A percentile compares a stretch with the other conserved stretches of the same genome.
These are phyloP conservation scores for Liquidambar formosana DNA, from an alignment of 164 flowering plant genomes.

Conservation along the genomic window DNA sequence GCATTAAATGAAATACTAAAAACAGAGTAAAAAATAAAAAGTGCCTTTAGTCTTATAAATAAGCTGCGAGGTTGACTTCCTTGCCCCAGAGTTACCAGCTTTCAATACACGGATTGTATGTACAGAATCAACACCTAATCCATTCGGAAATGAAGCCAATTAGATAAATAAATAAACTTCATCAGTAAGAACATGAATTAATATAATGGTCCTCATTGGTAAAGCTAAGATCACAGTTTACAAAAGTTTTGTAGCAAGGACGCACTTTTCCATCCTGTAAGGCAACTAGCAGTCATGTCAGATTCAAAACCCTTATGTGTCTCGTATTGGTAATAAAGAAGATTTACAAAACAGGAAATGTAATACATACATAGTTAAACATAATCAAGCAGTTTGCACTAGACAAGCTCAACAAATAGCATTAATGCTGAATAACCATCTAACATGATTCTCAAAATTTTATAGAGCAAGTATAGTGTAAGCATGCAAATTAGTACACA, in stretches of 20 bases:
- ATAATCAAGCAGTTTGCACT: neutral
- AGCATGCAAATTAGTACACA: neutral
- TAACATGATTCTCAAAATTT: neutral
- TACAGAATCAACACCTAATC: slow-evolving; percentile 82
- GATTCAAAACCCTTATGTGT: too few species aligned
- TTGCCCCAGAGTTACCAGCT: slow-evolving; percentile 75
- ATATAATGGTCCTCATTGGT: neutral
- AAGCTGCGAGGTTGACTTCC: slow-evolving; percentile 63
- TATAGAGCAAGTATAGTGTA: neutral
- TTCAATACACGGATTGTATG: slow-evolving; percentile 74
- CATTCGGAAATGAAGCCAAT: slow-evolving; percentile 1
- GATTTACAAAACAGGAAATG: too few species aligned
- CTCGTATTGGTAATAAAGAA: too few species aligned
- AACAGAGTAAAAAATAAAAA: neutral
- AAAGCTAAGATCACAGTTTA: neutral
- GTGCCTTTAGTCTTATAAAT: slow-evolving; percentile 67
- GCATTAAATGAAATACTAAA: neutral
- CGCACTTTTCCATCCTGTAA: too few species aligned
- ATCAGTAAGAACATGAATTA: neutral
- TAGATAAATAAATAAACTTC: neutral
- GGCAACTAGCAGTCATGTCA: too few species aligned
- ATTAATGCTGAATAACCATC: too few species aligned
- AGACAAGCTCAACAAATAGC: neutral
- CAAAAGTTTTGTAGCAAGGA: neutral
- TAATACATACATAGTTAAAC: neutral